These are phyloP conservation scores for Hypoxylon intermedium DNA, from an alignment of 495 filamentous ascomycete genomes.

Conservation along the genomic window DNA sequence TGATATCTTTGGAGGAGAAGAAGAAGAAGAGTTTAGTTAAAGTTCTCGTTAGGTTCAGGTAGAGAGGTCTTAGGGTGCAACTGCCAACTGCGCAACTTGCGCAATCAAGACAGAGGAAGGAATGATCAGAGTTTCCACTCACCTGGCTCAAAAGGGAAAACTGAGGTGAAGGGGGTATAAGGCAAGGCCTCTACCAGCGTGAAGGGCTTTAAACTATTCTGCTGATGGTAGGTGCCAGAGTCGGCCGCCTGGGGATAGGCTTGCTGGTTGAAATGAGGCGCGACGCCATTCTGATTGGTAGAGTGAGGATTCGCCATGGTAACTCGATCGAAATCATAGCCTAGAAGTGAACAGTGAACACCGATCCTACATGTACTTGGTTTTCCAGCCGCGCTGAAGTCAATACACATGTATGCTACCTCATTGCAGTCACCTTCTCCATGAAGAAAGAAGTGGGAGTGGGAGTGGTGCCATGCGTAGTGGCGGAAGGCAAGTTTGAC, in stretches of 20 bases:
- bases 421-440: conserved; percentile 27
- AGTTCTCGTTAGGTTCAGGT: conserved; percentile 29
- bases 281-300: conserved; percentile 35
- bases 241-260: conserved; percentile 16
- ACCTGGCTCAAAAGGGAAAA: conserved; percentile 88
- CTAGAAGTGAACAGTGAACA: conserved; percentile 3
- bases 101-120: conserved; percentile 28
- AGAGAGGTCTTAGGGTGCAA: conserved; percentile 19
- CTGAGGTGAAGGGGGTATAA: conserved; percentile 88
- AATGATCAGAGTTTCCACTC: conserved; percentile 49
- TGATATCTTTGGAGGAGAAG: conserved; percentile 68
- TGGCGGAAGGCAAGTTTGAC: not conserved
- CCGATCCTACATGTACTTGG: conserved; percentile 2
- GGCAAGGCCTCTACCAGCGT: conserved; percentile 84
- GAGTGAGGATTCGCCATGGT: conserved; percentile 49
- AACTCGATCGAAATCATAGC: not conserved
- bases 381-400: conserved; percentile 17
- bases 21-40: conserved; percentile 20
- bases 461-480: conserved; percentile 28
- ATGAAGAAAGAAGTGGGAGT: conserved; percentile 7
- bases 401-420: conserved; percentile 21
- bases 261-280: conserved; percentile 33
- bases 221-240: conserved; percentile 17
- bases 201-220: conserved; percentile 46
- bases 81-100: not conserved